phyloP scores from a whole-genome alignment of 2,329 filamentous ascomycete species.

The Blastomyces emzantsi region DNA sequence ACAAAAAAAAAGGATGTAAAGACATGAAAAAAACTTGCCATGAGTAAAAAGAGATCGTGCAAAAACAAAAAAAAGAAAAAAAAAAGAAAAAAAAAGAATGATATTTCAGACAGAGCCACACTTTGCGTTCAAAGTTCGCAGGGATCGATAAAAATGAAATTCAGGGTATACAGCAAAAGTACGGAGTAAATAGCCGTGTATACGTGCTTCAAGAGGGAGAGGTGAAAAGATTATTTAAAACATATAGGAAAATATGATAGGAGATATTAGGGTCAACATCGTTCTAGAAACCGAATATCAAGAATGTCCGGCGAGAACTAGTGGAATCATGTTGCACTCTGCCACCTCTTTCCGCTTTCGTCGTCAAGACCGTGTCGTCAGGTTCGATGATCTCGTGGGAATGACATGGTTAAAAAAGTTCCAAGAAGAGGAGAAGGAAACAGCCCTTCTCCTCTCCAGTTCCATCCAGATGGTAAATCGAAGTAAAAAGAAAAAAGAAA shows the following conservation, averaged over 20 bases:
- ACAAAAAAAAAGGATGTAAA: not conserved
- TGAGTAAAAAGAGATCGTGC: not conserved
- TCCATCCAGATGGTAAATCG: not conserved
- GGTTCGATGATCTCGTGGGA: not conserved
- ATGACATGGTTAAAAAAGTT: not conserved
- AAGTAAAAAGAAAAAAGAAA: not conserved
- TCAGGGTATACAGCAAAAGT: not conserved
- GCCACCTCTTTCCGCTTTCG: not conserved
- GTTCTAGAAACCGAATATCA: not conserved
- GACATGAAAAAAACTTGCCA: not conserved
- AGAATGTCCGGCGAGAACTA: not conserved
- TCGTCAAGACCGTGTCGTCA: not conserved
- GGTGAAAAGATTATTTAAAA: not conserved
- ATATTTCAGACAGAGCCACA: not conserved
- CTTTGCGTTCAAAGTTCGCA: not conserved
- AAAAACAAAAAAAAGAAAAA: not conserved
- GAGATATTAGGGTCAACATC: not conserved
- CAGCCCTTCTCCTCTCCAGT: not conserved
- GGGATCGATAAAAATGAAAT: not conserved
- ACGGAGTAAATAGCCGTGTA: not conserved
- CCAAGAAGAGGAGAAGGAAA: not conserved
- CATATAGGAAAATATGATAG: not conserved
- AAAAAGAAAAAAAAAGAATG: not conserved
- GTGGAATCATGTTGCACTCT: not conserved
- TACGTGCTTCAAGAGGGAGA: not conserved